phyloP scores from a whole-genome alignment of 345 rosid species.

The Gossypium turneri region DNA sequence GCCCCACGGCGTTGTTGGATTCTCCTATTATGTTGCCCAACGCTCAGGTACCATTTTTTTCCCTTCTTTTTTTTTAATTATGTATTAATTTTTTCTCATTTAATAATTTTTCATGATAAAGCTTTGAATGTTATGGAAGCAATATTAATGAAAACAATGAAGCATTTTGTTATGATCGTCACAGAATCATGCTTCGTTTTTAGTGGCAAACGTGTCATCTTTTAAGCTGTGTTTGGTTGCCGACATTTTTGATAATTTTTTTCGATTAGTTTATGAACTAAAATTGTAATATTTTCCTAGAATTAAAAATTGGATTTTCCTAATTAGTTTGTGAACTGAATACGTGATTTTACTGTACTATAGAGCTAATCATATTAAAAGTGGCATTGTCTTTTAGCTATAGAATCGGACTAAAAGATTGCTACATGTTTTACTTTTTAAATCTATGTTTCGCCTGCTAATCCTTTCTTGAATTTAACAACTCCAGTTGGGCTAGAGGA shows the following conservation, averaged over 20 bases:
- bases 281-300: neutral
- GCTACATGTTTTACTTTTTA: neutral
- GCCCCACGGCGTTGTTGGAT: slow-evolving; percentile 62
- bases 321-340: neutral
- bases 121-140: neutral
- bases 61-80: neutral
- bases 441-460: neutral
- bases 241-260: neutral
- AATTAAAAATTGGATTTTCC: neutral
- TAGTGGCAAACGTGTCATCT: neutral
- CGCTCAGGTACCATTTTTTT: slow-evolving; percentile 34
- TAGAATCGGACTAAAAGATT: neutral
- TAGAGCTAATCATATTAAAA: neutral
- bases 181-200: neutral
- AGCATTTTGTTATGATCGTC: neutral
- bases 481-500: neutral
- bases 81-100: neutral
- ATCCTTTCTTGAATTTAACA: neutral
- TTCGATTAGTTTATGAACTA: neutral
- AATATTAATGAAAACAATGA: neutral
- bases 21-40: slow-evolving; percentile 52
- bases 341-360: neutral
- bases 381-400: neutral
- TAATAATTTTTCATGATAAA: neutral
- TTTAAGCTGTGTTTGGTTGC: neutral